Base-by-base conservation (phyloP, 345 rosid species). In the Chamaenerion angustifolium region DNA sequence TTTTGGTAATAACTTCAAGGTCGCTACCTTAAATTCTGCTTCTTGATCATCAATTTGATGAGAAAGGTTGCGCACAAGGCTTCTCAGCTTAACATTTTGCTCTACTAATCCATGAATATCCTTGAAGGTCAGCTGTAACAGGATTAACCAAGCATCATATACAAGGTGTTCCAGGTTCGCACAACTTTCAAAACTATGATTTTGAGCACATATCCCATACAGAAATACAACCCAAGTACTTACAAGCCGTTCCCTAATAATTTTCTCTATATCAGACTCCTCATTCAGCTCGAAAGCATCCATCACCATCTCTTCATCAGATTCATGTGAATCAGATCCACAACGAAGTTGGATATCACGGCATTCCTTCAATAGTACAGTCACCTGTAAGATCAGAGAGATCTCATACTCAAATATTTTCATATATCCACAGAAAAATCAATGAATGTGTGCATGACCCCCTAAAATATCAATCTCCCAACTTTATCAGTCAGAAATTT, bases 21-120 rank as follows among this genome's bases (percentile, higher is more conserved):
- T 10, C 7, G 50, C n/a, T 69, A 90, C 98, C 98, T 90, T 86
- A 59, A 79, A 74, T 52, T 83, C 92, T 70, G 35, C 56, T 75
- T 90, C 96, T 59, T 71, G 72, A 60, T 59, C 73, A 52, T 73
- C 82, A 53, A 83, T 75, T 74, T 83, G 92, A 46, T 81, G 76
- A 50, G 94, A 79, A 58, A 86, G 88, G 70, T 70, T 69, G 37
- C 92, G 87, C 16, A 79, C 92, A 58, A 90, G 93, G 65, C 71
- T 86, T 68, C 96, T 79, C 58, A 90, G 92, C 59, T 90, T 80
- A 50, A 78, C 94, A 76, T 90, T 90, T 74, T 81, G 96, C 77
- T 83, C 98, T 56, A 90, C 94, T 56, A 90, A 69, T 62, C 96
- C 96, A 63, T 78, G 83, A 71, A 90, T 86, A 62, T 90, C 95